Evolutionary conservation across 1,284 basidiomycete species (phyloP), one percentile per base, ranked within the genome.

Genomic region (Ustilago trichophora): DNA sequence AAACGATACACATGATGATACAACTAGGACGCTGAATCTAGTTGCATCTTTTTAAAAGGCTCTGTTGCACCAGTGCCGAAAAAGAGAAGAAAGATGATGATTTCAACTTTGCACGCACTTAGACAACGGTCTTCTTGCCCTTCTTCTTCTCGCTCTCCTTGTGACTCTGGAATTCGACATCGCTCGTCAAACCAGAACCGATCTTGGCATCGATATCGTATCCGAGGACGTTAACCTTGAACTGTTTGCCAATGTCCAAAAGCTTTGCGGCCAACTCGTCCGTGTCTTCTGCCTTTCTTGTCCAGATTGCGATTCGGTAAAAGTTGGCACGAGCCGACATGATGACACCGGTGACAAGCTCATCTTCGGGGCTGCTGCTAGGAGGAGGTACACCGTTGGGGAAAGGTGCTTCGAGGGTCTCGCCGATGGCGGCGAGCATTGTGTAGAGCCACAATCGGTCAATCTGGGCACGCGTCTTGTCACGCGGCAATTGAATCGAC

Each of bases 391-490:
- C 45, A 16, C 68, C 67, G 21, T 72, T 41, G 10, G 69, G 63
- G 48, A 66, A 65, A 6, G 77, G 72, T 12, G 75, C 65, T 42
- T 81, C 79, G 29, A 81, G 62, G 33, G 77, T 80, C 53, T 81
- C 79, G n/a, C 79, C 79, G 42, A 81, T 81, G 9, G 79, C 78
- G 15, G 75, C 54, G 29, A 81, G 67, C 79, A 81, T 80, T 64
- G 95, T 98, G 85, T 94, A 94, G 43, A 98, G 87, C 95, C 96
- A 99, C 88, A 94, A 92, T 81, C 89, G 90, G 83, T 99, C 95
- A 49, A 99, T 90, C 41, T 88, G 84, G 27, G 74, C 81, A 51
- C 90, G 87, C 80, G 91, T 93, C 86, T 97, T 98, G 75, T 98
- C 95, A 80, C 91, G 90, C 24, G 96, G 95, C 26, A 99, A 85